phyloP scores from a whole-genome alignment of 768 basidiomycete genomes.

The Mycena chlorophos region DNA sequence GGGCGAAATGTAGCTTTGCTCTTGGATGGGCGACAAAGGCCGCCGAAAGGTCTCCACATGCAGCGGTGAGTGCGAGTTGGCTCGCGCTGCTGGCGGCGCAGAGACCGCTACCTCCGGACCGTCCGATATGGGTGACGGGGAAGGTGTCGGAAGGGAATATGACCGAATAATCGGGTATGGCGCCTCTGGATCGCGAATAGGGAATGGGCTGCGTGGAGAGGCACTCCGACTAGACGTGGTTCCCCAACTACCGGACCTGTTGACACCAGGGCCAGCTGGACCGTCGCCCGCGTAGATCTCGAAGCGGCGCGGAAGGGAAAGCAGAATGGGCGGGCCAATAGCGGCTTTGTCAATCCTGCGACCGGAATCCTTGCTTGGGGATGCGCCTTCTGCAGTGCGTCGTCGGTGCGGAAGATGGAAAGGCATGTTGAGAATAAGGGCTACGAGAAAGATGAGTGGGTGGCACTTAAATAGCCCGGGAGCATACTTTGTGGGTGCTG shows the following conservation, averaged over 20 bases:
- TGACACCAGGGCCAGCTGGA: neutral
- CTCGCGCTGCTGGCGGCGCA: constrained; percentile 5
- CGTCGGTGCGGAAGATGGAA: constrained; percentile 5
- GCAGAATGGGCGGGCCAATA: constrained; percentile 16
- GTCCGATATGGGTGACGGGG: neutral
- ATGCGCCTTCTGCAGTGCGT: constrained; percentile 1
- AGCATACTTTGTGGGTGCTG: neutral
- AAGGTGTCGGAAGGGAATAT: constrained; percentile 17
- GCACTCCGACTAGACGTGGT: neutral
- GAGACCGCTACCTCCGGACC: neutral
- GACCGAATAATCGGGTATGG: constrained; percentile 20
- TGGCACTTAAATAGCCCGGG: neutral
- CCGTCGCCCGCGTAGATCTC: constrained; percentile 15
- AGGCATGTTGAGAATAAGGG: neutral
- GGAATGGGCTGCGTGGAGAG: neutral
- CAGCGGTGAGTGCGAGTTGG: constrained; percentile 15
- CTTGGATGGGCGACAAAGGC: constrained; percentile 21
- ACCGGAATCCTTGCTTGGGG: neutral
- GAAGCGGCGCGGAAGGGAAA: constrained; percentile 16
- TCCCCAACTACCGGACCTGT: neutral
- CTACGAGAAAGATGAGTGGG: neutral
- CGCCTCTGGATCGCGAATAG: neutral
- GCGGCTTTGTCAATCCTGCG: constrained; percentile 13
- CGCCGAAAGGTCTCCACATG: constrained; percentile 11
- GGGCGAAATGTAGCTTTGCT: constrained; percentile 13